These are phyloP conservation scores for Lentinula sp. DNA, from an alignment of 768 basidiomycete genomes.

Conservation along the genomic window DNA sequence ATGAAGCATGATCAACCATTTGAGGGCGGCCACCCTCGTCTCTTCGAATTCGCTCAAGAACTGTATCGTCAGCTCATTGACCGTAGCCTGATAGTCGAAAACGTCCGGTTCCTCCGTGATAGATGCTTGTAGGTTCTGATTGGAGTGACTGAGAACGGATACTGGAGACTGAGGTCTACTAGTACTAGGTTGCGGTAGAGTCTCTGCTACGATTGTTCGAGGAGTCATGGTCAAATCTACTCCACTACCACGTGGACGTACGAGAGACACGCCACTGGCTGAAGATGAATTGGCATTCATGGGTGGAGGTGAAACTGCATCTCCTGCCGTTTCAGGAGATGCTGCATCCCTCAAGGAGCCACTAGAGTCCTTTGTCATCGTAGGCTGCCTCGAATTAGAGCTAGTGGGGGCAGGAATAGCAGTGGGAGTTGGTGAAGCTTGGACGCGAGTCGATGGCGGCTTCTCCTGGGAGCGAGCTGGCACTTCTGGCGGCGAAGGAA, in stretches of 20 bases:
- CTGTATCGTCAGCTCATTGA: slow-evolving; percentile 88
- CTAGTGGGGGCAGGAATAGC: slow-evolving; percentile 19
- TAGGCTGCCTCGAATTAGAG: slow-evolving; percentile 44
- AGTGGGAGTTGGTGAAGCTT: slow-evolving; percentile 55
- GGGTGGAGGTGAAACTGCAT: slow-evolving; percentile 7
- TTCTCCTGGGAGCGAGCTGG: slow-evolving; percentile 23
- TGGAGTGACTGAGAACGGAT: slow-evolving; percentile 38
- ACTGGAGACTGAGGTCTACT: slow-evolving; percentile 63
- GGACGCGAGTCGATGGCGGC: slow-evolving; percentile 27
- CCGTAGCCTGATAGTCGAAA: slow-evolving; percentile 90
- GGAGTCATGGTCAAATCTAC: slow-evolving; percentile 35
- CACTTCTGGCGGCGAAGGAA: slow-evolving; percentile 57
- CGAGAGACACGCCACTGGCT: not conserved
- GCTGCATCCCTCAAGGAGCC: slow-evolving; percentile 34
- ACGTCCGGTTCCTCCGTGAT: slow-evolving; percentile 54
- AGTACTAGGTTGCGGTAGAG: slow-evolving; percentile 30
- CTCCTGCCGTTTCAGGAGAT: slow-evolving; percentile 37
- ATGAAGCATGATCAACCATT: slow-evolving; percentile 98
- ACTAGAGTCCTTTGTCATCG: slow-evolving; percentile 24
- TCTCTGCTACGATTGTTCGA: slow-evolving; percentile 21
- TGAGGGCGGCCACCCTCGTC: slow-evolving; percentile 89
- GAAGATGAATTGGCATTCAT: not conserved
- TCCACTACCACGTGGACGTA: slow-evolving; percentile 19
- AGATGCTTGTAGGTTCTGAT: slow-evolving; percentile 23
- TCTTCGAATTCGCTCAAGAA: slow-evolving; percentile 97